Percentiles rank a stretch among this genome's conserved stretches.
These are phyloP conservation scores for Senna siamea DNA, from an alignment of 306 rosid species.

Conservation along the genomic window DNA sequence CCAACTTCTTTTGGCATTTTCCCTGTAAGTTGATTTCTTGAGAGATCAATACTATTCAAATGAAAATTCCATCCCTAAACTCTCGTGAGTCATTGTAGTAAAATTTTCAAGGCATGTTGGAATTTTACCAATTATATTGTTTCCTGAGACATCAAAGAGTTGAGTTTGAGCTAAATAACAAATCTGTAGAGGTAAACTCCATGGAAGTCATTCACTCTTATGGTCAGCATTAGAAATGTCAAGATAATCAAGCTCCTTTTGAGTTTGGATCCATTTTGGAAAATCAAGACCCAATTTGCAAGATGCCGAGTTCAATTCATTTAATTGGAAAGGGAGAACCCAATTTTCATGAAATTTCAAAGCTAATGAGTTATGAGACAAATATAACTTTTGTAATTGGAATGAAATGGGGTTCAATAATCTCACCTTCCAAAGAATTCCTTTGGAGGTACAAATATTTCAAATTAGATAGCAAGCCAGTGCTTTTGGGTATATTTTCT, in stretches of 20 bases:
- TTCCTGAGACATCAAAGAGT: conserved; percentile 17
- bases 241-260: neutral
- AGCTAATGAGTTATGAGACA: neutral
- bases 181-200: neutral
- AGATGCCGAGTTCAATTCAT: neutral
- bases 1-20: too few relatives aligned
- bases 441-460: accelerated
- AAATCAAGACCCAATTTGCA: neutral
- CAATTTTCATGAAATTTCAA: neutral
- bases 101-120: conserved; percentile 20
- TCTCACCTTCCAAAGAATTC: neutral
- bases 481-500: too few relatives aligned
- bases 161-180: neutral
- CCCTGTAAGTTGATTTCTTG: conserved; percentile 24
- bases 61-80: too few relatives aligned
- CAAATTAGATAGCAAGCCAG: neutral
- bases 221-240: neutral
- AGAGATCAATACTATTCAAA: conserved; percentile 28
- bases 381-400: neutral
- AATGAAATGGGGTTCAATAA: neutral
- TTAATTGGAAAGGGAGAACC: conserved; percentile 12
- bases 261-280: conserved; percentile 19
- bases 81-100: neutral
- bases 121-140: neutral
- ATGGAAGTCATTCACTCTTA: neutral